Conservation (phyloP, 2,329 filamentous ascomycete genomes). For the Akanthomyces uredinophilus region DNA sequence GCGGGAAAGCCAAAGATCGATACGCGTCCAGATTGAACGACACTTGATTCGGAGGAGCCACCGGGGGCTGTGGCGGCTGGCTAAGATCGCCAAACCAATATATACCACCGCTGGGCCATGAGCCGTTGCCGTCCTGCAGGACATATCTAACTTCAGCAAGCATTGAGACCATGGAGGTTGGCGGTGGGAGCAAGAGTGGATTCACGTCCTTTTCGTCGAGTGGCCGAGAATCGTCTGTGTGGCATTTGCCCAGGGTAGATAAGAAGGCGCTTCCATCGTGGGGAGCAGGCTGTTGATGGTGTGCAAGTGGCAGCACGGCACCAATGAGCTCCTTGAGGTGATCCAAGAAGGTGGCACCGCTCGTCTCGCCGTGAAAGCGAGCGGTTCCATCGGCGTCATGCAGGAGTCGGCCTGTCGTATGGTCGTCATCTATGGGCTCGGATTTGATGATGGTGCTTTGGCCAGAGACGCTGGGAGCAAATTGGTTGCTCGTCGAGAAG, state of each 20-base stretch:
- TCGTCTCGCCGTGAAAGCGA: slow-evolving; percentile 45
- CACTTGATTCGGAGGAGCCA: slow-evolving; percentile 18
- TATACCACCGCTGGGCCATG: slow-evolving; percentile 41
- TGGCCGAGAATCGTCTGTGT: slow-evolving; percentile 42
- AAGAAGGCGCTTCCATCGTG: slow-evolving; percentile 31
- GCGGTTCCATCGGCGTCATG: slow-evolving; percentile 39
- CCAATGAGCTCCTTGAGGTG: slow-evolving; percentile 43
- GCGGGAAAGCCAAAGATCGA: slow-evolving; percentile 39
- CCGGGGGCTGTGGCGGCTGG: slow-evolving; percentile 25
- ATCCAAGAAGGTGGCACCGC: slow-evolving; percentile 46
- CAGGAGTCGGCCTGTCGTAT: slow-evolving; percentile 36
- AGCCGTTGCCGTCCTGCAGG: slow-evolving; percentile 40
- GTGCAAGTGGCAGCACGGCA: slow-evolving; percentile 30
- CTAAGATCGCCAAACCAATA: slow-evolving; percentile 43
- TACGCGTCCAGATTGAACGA: slow-evolving; percentile 24
- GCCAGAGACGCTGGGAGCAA: slow-evolving; percentile 8
- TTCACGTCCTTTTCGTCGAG: slow-evolving; percentile 34
- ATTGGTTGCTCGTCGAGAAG: slow-evolving; percentile 11
- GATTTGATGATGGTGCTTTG: slow-evolving; percentile 17
- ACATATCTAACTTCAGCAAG: slow-evolving; percentile 37
- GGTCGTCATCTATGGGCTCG: slow-evolving; percentile 13
- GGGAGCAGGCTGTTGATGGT: slow-evolving; percentile 15
- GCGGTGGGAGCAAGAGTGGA: slow-evolving; percentile 34
- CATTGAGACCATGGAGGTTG: slow-evolving; percentile 33
- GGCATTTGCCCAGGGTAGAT: slow-evolving; percentile 39